phyloP scores from a whole-genome alignment of 2,329 filamentous ascomycete species.

The Ploettnerulaceae sp. region DNA sequence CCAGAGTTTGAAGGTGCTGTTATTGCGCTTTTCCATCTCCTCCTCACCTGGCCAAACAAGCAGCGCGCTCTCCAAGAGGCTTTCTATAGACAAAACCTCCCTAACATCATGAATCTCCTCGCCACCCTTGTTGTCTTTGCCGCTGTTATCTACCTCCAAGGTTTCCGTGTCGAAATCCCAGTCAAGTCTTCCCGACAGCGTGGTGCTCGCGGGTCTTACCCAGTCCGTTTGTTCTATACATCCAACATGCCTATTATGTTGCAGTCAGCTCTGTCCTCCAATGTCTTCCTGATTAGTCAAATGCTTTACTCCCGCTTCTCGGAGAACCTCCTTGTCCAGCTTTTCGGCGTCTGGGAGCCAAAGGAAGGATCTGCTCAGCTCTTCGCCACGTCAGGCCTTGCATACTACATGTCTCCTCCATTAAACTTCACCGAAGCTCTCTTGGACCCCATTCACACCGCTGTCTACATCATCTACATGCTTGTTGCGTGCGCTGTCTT shows the following conservation, averaged over 20 bases:
- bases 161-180: conserved; percentile 99
- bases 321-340: conserved; percentile 95
- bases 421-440: conserved; percentile 97
- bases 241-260: conserved; percentile 99
- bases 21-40: conserved; percentile 94
- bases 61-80: conserved; percentile 96
- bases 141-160: conserved; percentile 97
- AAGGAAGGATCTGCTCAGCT: conserved; percentile 95
- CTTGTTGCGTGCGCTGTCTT: conserved; percentile 95
- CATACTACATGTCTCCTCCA: conserved; percentile 99
- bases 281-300: conserved; percentile 98
- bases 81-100: conserved; percentile 98
- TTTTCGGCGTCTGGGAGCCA: conserved; percentile 97
- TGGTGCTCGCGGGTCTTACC: conserved; percentile 96
- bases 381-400: conserved; percentile 85
- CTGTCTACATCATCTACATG: conserved; percentile 96
- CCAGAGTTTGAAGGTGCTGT: conserved; percentile 99
- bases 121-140: conserved; percentile 91
- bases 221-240: conserved; percentile 98
- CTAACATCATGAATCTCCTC: conserved; percentile 98
- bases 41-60: conserved; percentile 99
- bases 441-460: conserved; percentile 93
- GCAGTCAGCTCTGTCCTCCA: conserved; percentile 96
- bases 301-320: conserved; percentile 99
- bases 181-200: conserved; percentile 99